phyloP scores from a whole-genome alignment of 2,329 filamentous ascomycete species.

The Cryphonectria naterciae region DNA sequence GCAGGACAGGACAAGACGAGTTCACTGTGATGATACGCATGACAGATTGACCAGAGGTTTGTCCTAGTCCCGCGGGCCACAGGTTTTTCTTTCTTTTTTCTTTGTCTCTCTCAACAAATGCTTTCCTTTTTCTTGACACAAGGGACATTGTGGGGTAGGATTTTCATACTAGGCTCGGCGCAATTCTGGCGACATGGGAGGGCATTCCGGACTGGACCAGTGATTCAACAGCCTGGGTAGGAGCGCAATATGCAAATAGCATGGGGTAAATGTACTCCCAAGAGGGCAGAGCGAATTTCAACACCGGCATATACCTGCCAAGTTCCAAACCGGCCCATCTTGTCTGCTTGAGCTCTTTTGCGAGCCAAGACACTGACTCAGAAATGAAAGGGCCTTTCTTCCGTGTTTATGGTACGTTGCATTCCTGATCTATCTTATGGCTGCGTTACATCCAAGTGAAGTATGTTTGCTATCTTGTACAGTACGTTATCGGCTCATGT shows the following conservation, averaged over 20 bases:
- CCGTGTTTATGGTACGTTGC: not conserved
- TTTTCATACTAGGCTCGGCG: slow-evolving; percentile 21
- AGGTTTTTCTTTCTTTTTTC: not conserved
- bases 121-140: not conserved
- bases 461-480: not conserved
- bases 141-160: not conserved
- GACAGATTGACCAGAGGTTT: not conserved
- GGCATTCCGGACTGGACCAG: not conserved
- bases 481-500: not conserved
- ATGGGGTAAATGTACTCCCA: not conserved
- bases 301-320: not conserved
- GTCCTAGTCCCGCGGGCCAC: not conserved
- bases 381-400: not conserved
- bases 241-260: not conserved
- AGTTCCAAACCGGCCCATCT: not conserved
- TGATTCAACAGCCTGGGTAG: slow-evolving; percentile 10
- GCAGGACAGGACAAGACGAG: slow-evolving; percentile 36
- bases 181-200: slow-evolving; percentile 10
- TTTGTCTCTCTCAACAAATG: not conserved
- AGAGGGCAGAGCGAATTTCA: slow-evolving; percentile 1
- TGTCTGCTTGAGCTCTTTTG: not conserved
- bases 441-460: not conserved
- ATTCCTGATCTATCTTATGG: not conserved
- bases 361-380: not conserved
- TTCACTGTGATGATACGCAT: slow-evolving; percentile 6